Base-by-base conservation (phyloP, 768 basidiomycete genomes). In the Boletus vinaceobasis region DNA sequence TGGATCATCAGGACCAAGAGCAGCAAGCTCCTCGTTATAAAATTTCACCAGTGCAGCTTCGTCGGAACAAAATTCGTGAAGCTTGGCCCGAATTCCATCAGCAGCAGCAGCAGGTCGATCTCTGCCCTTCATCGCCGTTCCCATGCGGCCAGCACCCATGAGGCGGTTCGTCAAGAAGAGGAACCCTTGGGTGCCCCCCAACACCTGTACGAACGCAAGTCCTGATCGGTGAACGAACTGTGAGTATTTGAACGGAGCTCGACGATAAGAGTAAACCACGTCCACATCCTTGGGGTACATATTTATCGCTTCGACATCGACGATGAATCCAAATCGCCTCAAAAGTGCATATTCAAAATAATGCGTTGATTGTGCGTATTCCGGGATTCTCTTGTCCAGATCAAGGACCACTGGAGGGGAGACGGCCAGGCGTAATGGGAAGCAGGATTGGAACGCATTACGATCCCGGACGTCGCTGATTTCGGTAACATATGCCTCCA, bases 151-250 rank as follows among this genome's bases (percentile, higher is more conserved):
- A 13, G 85, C 79, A 4, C 81, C 85, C 78, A 91, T 88, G 53
- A 95, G 74, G 23, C 93, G 77, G 68, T 98, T 98, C 50, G 90
- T 94, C 61, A 93, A 76, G 77, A 95, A 96, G 55, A 93, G 71
- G 71, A 93, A 95, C 0, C 94, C 93, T 50, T 87, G 77, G 4
- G 78, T 69, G 2, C 86, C 90, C 2, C 88, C 90, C 5, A 94
- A 65, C 54, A 96, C 87, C 67, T 97, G 93, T 9, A 93, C 85
- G 65, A 98, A 93, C 9, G 91, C 93, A 23, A 89, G 83, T 2
- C 97, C 97, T 5, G 88, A 83, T 46, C 86, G 84, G 65, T 97
- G 96, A 31, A 97, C 88, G 68, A 92, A 98, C 67, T 98, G 96
- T 19, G 93, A 90, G 71, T 93, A 82, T 58, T 80, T 78, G 75